Base-by-base conservation (phyloP, 371 early-diverging fungal genomes). In the Paraphysoderma sedebokerense region DNA sequence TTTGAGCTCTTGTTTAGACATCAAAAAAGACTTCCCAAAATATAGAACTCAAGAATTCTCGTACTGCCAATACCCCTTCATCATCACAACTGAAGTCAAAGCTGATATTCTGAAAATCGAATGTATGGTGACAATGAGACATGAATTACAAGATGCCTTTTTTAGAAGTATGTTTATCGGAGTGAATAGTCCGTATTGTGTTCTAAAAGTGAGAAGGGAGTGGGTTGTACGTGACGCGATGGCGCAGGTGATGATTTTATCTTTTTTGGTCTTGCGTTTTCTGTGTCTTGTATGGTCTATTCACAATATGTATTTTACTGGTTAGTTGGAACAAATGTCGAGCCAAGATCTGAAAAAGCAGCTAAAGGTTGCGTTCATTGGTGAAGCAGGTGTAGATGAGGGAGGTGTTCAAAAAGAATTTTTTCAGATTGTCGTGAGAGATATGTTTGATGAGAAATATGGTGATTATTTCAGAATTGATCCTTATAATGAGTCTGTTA, bases 381-480 rank as follows among this genome's bases (percentile, higher is more conserved):
- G 85, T 20, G 93, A 93, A 52, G 83, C 82, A 57, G 76, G 82
- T 17, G 46, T 46, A 2, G 97, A 96, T 65, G 91, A 83, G n/a
- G 98, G 98, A 39, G 98, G 98, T 0, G 82, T 98, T 7, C 90
- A 89, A 46, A 92, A 93, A 52, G 98, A 98, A 60, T 92, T 92
- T 68, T 89, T 92, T 58, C 81, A 85, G 44, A 67, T 92, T 24
- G 72, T 92, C 15, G 81, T 87, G 45, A 74, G 90, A 38, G 87
- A 92, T 44, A 69, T 95, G 38, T 84, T 93, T 63, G 87, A 90
- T 54, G 78, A 82, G 15, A 79, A 87, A 54, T 93, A 86, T 56
- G 95, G 90, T 54, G 71, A 40, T 49, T 44, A 22, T 36, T 15
- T 34, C 6, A n/a, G n/a, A 24, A 31, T 22, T 30, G 26, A 37